Base-by-base conservation (phyloP, 768 basidiomycete genomes). In the Terana coerulea region DNA sequence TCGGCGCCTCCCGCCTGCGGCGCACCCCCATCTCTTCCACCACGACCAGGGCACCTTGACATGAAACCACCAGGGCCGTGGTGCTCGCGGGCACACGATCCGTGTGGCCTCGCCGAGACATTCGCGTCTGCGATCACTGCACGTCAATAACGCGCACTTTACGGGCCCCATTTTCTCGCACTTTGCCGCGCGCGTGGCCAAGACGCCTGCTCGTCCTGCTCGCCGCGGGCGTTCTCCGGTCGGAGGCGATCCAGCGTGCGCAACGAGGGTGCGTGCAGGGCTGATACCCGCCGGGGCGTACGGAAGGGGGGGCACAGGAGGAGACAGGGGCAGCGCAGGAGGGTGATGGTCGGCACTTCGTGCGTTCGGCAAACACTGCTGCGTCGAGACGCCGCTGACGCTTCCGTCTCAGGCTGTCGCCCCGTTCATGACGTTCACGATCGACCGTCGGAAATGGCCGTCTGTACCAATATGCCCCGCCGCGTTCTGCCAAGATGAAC, bases 61-160 rank as follows among this genome's bases (percentile, higher is more conserved):
- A 24, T 42, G 19, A 5, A 10, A 4, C 43, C 10, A n/a, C 5
- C 43, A 44, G 43, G 43, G 43, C 28, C 43, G 43, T 29, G 26
- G 43, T 19, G 8, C 28, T 29, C 43, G 43, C 31, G n/a, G n/a
- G 45, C 45, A 46, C 45, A 46, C 45, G 45, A 33, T 19, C 26
- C 29, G 43, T 30, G 30, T 17, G 19, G 8, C 5, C n/a, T n/a
- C 35, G 35, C 31, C 19, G 17, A 34, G 8, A 31, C 45, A n/a
- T n/a, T n/a, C n/a, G n/a, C n/a, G 45, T 46, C 45, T 21, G 25
- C 19, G 26, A 26, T 25, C 26, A n/a, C n/a, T 42, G 41, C 25
- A 42, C 41, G 41, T 26, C 41, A 30, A 19, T 22, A 44, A 21
- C 9, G 31, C 43, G 43, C 45, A 11, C 30, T 33, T 30, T 21